Evolutionary conservation across 2,329 filamentous ascomycete species (phyloP).

Genomic region (Cordyceps javanica): DNA sequence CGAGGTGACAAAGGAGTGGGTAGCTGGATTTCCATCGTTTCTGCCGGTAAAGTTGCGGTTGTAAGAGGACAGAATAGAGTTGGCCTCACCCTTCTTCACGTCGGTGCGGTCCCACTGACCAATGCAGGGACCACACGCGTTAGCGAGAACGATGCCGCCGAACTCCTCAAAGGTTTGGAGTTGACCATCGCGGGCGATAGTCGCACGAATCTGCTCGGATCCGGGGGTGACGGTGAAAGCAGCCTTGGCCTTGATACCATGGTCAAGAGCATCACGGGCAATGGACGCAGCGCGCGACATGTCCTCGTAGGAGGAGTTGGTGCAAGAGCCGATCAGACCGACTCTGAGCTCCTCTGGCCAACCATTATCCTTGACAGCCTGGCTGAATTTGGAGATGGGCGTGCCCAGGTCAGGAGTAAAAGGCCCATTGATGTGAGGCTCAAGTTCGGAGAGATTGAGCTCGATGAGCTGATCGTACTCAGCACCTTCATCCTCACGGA

Average conservation of each 20-base stretch:
- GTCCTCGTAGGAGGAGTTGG: slow-evolving; percentile 80
- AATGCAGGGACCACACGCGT: slow-evolving; percentile 89
- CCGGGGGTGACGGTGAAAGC: slow-evolving; percentile 94
- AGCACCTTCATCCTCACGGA: slow-evolving; percentile 80
- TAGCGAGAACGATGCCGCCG: slow-evolving; percentile 88
- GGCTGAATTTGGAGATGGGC: slow-evolving; percentile 94
- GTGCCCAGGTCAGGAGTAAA: slow-evolving; percentile 98
- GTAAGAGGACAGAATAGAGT: slow-evolving; percentile 98
- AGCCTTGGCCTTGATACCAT: slow-evolving; percentile 90
- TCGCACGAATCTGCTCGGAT: slow-evolving; percentile 93
- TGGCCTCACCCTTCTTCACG: slow-evolving; percentile 89
- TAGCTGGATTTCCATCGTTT: slow-evolving; percentile 93
- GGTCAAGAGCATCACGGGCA: slow-evolving; percentile 80
- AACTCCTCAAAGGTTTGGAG: slow-evolving; percentile 94
- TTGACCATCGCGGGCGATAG: slow-evolving; percentile 84
- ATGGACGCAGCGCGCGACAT: slow-evolving; percentile 93
- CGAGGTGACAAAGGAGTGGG: slow-evolving; percentile 87
- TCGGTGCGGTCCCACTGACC: slow-evolving; percentile 94
- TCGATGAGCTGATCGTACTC: slow-evolving; percentile 96
- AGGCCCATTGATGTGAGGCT: slow-evolving; percentile 97
- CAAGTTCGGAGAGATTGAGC: slow-evolving; percentile 89
- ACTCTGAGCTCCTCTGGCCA: slow-evolving; percentile 98
- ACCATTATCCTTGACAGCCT: slow-evolving; percentile 86
- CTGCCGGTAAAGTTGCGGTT: slow-evolving; percentile 99
- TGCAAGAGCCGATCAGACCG: slow-evolving; percentile 96